phyloP scores from a whole-genome alignment of 345 rosid species.

The Salix dunnii region DNA sequence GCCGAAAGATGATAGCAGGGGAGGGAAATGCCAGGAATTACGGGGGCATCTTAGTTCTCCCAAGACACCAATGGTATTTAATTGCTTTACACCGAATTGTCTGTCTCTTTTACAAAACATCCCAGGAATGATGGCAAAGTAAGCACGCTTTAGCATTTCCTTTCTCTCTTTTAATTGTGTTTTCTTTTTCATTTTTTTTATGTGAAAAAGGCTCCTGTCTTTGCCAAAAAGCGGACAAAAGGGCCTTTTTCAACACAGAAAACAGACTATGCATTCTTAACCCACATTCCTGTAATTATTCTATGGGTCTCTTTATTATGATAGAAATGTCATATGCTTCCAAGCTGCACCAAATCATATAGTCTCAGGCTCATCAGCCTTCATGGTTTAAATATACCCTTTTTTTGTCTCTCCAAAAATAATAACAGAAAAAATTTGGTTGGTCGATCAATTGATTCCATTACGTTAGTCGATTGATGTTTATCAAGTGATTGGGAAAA shows the following conservation, averaged over 20 bases:
- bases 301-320: background rate
- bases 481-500: background rate
- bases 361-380: too few relatives aligned
- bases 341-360: too few relatives aligned
- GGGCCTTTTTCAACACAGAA: background rate
- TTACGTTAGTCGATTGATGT: too few relatives aligned
- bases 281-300: conserved; percentile 2
- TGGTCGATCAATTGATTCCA: too few relatives aligned
- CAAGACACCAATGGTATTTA: background rate
- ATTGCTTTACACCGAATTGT: conserved; percentile 53
- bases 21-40: background rate
- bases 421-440: too few relatives aligned
- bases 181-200: background rate
- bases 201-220: background rate
- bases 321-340: too few relatives aligned
- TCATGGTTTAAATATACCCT: too few relatives aligned
- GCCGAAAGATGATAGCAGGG: background rate
- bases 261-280: background rate
- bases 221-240: background rate
- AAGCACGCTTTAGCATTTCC: conserved; percentile 38
- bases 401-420: too few relatives aligned
- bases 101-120: background rate
- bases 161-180: background rate
- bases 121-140: conserved; percentile 37
- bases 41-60: background rate